Percentiles rank a stretch among this genome's conserved stretches.
Conservation (phyloP, 495 filamentous ascomycete genomes). For the Talaromyces wortmannii region DNA sequence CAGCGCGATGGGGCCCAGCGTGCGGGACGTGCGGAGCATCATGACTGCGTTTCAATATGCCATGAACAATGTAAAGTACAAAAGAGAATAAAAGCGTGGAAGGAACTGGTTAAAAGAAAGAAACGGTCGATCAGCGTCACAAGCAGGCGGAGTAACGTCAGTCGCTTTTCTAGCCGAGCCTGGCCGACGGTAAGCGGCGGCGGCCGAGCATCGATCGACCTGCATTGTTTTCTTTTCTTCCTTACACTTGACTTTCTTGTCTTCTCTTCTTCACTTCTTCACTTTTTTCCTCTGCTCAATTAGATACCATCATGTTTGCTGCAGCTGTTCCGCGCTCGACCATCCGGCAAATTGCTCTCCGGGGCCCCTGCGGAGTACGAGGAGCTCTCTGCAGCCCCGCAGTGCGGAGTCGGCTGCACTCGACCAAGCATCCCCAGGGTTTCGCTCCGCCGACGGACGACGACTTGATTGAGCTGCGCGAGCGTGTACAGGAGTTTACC, state of each 20-base stretch:
- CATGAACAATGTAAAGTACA: too few species aligned
- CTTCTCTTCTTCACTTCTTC: neutral
- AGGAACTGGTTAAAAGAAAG: too few species aligned
- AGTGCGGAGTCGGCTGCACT: slow-evolving; percentile 25
- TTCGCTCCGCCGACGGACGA: slow-evolving; percentile 69
- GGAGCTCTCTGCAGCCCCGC: slow-evolving; percentile 22
- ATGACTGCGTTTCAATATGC: slow-evolving; percentile 11
- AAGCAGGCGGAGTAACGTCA: too few species aligned
- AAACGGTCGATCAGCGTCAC: too few species aligned
- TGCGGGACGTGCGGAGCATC: slow-evolving; percentile 38
- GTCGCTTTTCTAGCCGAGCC: too few species aligned
- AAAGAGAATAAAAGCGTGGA: too few species aligned
- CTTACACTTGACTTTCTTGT: too few species aligned
- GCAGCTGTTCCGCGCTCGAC: slow-evolving; percentile 18
- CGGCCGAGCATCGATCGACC: too few species aligned
- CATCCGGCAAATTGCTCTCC: slow-evolving; percentile 17
- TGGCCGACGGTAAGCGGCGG: too few species aligned
- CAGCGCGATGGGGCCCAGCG: slow-evolving; percentile 26
- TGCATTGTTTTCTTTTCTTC: too few species aligned
- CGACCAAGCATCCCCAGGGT: slow-evolving; percentile 79
- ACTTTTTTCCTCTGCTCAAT: neutral
- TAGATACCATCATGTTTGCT: slow-evolving; percentile 19
- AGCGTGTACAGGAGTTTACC: slow-evolving; percentile 88
- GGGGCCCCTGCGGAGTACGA: slow-evolving; percentile 8
- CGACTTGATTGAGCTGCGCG: slow-evolving; percentile 79